Evolutionary conservation across 495 filamentous ascomycete genomes (phyloP).

Genomic region (Usnea hakonensis): DNA sequence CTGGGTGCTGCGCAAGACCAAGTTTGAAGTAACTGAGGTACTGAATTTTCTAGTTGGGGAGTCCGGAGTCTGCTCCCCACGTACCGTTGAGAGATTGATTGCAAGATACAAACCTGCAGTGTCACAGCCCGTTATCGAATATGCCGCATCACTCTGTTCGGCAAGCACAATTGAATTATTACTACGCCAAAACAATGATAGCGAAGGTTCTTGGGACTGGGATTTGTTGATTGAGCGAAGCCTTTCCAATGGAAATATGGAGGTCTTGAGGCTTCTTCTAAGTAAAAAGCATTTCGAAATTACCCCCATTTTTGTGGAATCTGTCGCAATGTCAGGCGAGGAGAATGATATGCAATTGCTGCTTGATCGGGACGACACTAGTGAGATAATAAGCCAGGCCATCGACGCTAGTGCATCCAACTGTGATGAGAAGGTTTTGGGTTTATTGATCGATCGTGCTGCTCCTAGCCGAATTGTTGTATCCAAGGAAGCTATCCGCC

Average conservation of each 20-base stretch:
- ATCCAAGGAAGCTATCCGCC: background rate
- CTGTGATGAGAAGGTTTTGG: background rate
- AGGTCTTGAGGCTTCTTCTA: background rate
- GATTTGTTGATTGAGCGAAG: background rate
- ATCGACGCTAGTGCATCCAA: background rate
- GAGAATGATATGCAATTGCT: background rate
- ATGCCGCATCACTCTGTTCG: background rate
- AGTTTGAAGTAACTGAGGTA: background rate
- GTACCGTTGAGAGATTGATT: background rate
- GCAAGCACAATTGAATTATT: background rate
- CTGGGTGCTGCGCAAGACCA: background rate
- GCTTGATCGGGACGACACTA: background rate
- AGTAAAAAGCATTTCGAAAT: background rate
- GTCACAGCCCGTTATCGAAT: background rate
- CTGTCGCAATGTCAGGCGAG: background rate
- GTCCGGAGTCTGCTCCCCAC: too few species aligned
- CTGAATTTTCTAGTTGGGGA: too few species aligned
- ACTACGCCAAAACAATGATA: background rate
- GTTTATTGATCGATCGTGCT: background rate
- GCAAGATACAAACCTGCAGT: background rate
- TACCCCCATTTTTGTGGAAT: background rate
- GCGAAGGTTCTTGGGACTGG: background rate
- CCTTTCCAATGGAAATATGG: background rate
- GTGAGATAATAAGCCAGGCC: background rate
- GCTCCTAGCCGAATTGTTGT: background rate